Evolutionary conservation across 768 basidiomycete genomes (phyloP).

Genomic region (Mrakia frigida): DNA sequence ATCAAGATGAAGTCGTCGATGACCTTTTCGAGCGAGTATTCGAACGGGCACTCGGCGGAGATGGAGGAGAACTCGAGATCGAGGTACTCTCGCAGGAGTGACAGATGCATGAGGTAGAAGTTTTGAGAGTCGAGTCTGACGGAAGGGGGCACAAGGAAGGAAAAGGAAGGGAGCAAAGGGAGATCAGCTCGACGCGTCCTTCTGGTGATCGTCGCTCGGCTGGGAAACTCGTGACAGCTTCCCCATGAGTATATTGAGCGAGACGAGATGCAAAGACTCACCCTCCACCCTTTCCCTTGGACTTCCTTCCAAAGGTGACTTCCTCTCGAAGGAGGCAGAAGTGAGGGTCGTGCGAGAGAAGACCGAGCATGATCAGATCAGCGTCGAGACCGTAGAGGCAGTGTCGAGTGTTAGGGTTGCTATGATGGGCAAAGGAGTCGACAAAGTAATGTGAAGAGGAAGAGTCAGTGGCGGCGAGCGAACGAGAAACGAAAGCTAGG

Average conservation of each 20-base stretch:
- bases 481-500: neutral
- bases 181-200: neutral
- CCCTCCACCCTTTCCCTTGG: conserved; percentile 62
- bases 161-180: neutral
- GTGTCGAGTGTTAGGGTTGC: conserved; percentile 90
- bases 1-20: conserved; percentile 98
- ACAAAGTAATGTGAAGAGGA: neutral
- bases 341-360: conserved; percentile 96
- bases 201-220: too few relatives aligned
- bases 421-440: neutral
- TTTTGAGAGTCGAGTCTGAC: conserved; percentile 66
- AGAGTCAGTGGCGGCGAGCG: too few relatives aligned
- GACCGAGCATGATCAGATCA: conserved; percentile 94
- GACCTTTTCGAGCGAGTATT: conserved; percentile 83
- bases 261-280: conserved; percentile 40
- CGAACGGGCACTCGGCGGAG: conserved; percentile 56
- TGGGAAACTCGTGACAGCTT: too few relatives aligned
- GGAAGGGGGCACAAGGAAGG: neutral
- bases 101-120: conserved; percentile 92
- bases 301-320: conserved; percentile 87
- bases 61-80: conserved; percentile 78
- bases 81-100: conserved; percentile 91
- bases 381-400: conserved; percentile 98
- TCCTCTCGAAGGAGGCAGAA: conserved; percentile 96
- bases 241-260: too few relatives aligned